Evolutionary conservation across 2,329 filamentous ascomycete genomes (phyloP), one percentile per base, ranked within the genome.

Genomic region (Emmonsiellopsis sp.): DNA sequence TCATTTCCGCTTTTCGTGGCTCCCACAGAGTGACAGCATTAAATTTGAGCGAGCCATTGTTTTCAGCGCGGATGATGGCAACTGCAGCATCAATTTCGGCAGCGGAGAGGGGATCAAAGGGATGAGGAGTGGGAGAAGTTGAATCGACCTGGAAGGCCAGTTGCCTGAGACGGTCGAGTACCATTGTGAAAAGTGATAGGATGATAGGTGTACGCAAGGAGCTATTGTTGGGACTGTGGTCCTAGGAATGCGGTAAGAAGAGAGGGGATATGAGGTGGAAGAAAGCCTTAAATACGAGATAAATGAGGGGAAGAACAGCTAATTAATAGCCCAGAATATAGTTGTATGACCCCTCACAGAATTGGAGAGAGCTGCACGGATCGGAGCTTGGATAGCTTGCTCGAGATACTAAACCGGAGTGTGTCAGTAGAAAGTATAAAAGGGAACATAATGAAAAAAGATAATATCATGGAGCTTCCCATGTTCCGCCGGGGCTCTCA

Each of bases 11-110:
- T 76, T 95, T 95, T 58, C 85, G 85, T 48, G 90, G 90, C 75
- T 95, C 90, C 62, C 84, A 85, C 32, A 95, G 75, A 2, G 88
- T 87, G 53, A 95, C 84, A 2, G 90, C 87, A 74, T 95, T 93
- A 80, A 91, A 95, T 69, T 84, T 83, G 55, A 94, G 77, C 48
- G 85, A 76, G 54, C 82, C 77, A 51, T 49, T n/a, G 66, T 95
- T 77, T 55, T 85, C 77, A 61, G 84, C 81, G 56, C 82, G 83
- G 58, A 95, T 77, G 34, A 88, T 74, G 1, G 78, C 72, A 49
- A 90, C 85, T 6, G 83, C 83, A 17, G 78, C 72, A 61, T 86
- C 83, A 61, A 95, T 94, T 70, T 95, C 90, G 2, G 75, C 70
- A 8, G 78, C 75, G 8, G 79, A 80, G 45, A 95, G 82, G 51